Conservation (phyloP, 2,329 filamentous ascomycete species). For the Ascochyta pisi region DNA sequence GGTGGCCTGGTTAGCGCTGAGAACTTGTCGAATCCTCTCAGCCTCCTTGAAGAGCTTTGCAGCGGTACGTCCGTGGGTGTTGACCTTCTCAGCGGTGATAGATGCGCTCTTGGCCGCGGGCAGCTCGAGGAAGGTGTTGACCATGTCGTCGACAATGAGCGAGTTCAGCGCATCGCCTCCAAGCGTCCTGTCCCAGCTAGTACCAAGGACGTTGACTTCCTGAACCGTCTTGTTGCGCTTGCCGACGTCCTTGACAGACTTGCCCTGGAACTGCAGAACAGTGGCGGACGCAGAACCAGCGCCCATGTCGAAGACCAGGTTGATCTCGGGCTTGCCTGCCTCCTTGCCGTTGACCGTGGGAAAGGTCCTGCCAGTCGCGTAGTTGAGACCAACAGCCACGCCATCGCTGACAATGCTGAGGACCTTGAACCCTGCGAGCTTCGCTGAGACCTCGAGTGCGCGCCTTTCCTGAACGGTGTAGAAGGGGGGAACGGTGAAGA, state of each 20-base stretch:
- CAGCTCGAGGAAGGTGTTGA: slow-evolving; percentile 77
- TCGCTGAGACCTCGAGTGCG: slow-evolving; percentile 81
- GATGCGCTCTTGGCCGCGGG: slow-evolving; percentile 67
- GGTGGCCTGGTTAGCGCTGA: slow-evolving; percentile 91
- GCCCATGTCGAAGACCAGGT: slow-evolving; percentile 97
- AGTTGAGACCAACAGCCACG: slow-evolving; percentile 91
- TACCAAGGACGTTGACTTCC: slow-evolving; percentile 87
- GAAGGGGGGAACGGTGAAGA: slow-evolving; percentile 89
- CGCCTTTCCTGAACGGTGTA: slow-evolving; percentile 91
- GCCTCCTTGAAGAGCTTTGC: slow-evolving; percentile 94
- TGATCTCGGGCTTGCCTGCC: slow-evolving; percentile 85
- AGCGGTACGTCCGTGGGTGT: slow-evolving; percentile 79
- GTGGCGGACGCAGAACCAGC: slow-evolving; percentile 93
- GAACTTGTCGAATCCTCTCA: slow-evolving; percentile 82
- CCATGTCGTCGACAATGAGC: slow-evolving; percentile 87
- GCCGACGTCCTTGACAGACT: slow-evolving; percentile 86
- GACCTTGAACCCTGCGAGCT: slow-evolving; percentile 86
- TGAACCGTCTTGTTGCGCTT: slow-evolving; percentile 97
- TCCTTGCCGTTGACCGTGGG: slow-evolving; percentile 72
- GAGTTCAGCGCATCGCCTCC: slow-evolving; percentile 90
- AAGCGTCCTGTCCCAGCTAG: slow-evolving; percentile 86
- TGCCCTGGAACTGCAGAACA: slow-evolving; percentile 86
- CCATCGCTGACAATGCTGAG: slow-evolving; percentile 87
- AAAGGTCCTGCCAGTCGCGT: slow-evolving; percentile 90
- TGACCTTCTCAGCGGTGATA: slow-evolving; percentile 68